Percentiles rank a stretch among this genome's conserved stretches.
phyloP scores from a whole-genome alignment of 179 eudicot genomes.

The Heliamphora pulchella region DNA sequence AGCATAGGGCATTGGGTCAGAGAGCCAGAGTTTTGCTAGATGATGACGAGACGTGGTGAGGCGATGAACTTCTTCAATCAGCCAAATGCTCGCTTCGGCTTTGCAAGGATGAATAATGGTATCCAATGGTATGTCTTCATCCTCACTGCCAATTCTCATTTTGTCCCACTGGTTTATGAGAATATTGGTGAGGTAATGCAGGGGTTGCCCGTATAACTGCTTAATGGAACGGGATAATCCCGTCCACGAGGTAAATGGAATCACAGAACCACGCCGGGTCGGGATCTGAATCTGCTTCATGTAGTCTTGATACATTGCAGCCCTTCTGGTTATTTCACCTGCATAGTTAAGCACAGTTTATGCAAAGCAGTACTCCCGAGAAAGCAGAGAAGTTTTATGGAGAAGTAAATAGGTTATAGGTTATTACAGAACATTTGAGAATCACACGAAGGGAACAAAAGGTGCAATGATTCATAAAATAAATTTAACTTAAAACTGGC shows the following conservation, averaged over 20 bases:
- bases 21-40: constrained; percentile 46
- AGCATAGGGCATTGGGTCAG: constrained; percentile 41
- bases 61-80: constrained; percentile 65
- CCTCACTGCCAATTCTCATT: constrained; percentile 45
- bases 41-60: constrained; percentile 42
- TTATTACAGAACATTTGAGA: background rate
- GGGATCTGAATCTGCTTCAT: constrained; percentile 64
- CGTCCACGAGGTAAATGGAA: constrained; percentile 64
- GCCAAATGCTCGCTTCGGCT: constrained; percentile 73
- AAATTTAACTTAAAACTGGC: background rate
- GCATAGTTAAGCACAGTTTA: constrained; percentile 9
- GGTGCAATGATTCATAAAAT: background rate
- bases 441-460: background rate
- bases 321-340: constrained; percentile 40
- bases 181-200: constrained; percentile 78
- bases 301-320: constrained; percentile 63
- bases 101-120: constrained; percentile 58
- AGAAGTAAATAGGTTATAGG: background rate
- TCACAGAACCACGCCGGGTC: constrained; percentile 40
- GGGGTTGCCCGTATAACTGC: constrained; percentile 62
- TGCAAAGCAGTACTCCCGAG: background rate
- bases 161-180: constrained; percentile 60
- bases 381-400: background rate
- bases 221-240: constrained; percentile 61
- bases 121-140: constrained; percentile 50